Conservation (phyloP, 2,329 filamentous ascomycete species). For the Colletotrichum liaoningense region DNA sequence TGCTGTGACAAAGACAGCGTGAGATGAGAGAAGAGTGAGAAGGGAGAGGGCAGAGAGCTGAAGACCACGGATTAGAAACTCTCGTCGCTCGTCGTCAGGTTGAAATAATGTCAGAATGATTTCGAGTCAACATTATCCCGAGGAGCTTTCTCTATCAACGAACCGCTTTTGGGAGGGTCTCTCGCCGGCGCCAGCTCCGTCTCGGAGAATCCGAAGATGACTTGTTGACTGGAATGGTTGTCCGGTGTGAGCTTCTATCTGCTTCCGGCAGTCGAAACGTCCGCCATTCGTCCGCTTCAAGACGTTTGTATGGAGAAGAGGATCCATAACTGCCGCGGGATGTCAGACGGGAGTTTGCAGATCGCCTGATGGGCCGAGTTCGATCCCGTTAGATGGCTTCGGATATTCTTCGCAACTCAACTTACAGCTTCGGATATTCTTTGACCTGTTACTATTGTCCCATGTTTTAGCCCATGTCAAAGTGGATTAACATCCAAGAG, state of each 20-base stretch:
- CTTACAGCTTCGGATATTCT: neutral
- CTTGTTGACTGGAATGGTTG: too few relatives aligned
- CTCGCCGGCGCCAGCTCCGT: neutral
- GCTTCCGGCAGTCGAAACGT: neutral
- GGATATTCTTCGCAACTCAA: slow-evolving; percentile 22
- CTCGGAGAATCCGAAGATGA: neutral
- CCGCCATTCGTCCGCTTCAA: neutral
- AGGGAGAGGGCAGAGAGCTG: neutral
- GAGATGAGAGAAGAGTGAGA: neutral
- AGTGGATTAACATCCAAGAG: too few relatives aligned
- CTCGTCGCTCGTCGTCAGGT: slow-evolving; percentile 1
- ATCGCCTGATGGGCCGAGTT: slow-evolving; percentile 6
- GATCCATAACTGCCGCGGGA: neutral
- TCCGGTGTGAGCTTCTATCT: neutral
- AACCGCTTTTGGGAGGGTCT: neutral
- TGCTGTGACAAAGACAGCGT: neutral
- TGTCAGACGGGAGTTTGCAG: neutral
- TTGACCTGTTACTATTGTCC: too few relatives aligned
- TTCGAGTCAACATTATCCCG: slow-evolving; percentile 22
- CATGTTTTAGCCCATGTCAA: too few relatives aligned
- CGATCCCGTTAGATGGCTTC: neutral
- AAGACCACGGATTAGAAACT: neutral
- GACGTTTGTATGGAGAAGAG: neutral
- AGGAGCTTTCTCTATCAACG: neutral
- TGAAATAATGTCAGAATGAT: slow-evolving; percentile 4